These are phyloP conservation scores for Cucumis variabilis DNA, from an alignment of 331 rosid genomes.

Conservation along the genomic window DNA sequence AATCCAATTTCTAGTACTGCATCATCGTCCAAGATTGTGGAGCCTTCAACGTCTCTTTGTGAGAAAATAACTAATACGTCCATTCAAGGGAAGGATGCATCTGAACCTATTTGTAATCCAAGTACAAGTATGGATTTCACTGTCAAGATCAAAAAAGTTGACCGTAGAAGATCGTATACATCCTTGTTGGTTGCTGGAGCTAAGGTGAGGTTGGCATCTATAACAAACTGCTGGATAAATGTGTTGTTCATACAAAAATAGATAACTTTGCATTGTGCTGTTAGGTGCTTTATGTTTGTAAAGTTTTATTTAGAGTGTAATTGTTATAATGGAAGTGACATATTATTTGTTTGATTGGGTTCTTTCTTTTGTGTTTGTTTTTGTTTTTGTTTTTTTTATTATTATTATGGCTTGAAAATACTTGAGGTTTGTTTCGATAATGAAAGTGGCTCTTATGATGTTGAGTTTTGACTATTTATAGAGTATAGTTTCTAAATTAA, in stretches of 20 bases:
- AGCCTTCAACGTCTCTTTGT: constrained; percentile 43
- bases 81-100: constrained; percentile 43
- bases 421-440: too few species aligned
- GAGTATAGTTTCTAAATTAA: too few species aligned
- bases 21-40: constrained; percentile 52
- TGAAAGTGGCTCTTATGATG: too few species aligned
- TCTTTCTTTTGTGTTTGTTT: too few species aligned
- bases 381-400: too few species aligned
- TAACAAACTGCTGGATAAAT: constrained; percentile 53
- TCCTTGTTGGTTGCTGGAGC: constrained; percentile 64
- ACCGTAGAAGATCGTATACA: constrained; percentile 78
- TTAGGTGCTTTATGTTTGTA: too few species aligned
- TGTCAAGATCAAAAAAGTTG: constrained; percentile 48
- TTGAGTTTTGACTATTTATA: too few species aligned
- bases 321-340: too few species aligned
- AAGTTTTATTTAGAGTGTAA: too few species aligned
- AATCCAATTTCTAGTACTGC: constrained; percentile 43
- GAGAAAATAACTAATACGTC: constrained; percentile 47
- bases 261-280: not conserved
- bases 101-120: constrained; percentile 48
- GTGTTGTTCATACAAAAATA: constrained; percentile 45
- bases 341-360: too few species aligned
- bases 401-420: too few species aligned
- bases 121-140: constrained; percentile 39
- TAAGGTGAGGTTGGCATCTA: constrained; percentile 56